Conservation (phyloP, 1,284 basidiomycete species). For the Exobasidium rhododendri region DNA sequence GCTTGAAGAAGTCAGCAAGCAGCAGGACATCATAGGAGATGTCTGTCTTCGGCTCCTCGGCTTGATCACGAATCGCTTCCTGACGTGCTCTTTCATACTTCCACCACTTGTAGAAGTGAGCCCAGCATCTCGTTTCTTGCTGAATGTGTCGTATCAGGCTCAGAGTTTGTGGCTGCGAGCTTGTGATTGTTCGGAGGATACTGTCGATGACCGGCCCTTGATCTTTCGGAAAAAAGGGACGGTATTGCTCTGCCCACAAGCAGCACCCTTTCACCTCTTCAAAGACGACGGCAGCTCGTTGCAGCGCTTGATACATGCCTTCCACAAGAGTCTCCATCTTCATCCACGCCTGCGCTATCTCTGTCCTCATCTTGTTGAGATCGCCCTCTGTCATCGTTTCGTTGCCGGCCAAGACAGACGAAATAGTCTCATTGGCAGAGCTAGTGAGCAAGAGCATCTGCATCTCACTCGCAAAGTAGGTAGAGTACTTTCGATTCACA, state of each 20-base stretch:
- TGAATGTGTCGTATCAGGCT: background rate
- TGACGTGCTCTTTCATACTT: slow-evolving; percentile 9
- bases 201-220: background rate
- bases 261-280: slow-evolving; percentile 1
- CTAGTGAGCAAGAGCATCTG: background rate
- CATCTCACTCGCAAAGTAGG: background rate
- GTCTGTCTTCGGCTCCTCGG: background rate
- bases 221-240: background rate
- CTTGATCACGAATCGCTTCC: background rate
- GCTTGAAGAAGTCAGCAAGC: background rate
- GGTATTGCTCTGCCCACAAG: background rate
- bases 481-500: background rate
- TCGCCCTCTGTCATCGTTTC: background rate
- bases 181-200: background rate
- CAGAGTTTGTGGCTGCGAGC: background rate
- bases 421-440: background rate
- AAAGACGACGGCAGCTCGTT: background rate
- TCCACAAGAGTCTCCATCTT: background rate
- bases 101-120: slow-evolving; percentile 5
- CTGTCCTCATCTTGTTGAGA: slow-evolving; percentile 6
- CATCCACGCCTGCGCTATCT: background rate
- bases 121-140: slow-evolving; percentile 1
- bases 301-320: background rate
- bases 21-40: slow-evolving; percentile 3
- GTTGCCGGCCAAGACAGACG: background rate